Evolutionary conservation across 164 flowering plant species (phyloP).

Genomic region (Litsea cubeba): DNA sequence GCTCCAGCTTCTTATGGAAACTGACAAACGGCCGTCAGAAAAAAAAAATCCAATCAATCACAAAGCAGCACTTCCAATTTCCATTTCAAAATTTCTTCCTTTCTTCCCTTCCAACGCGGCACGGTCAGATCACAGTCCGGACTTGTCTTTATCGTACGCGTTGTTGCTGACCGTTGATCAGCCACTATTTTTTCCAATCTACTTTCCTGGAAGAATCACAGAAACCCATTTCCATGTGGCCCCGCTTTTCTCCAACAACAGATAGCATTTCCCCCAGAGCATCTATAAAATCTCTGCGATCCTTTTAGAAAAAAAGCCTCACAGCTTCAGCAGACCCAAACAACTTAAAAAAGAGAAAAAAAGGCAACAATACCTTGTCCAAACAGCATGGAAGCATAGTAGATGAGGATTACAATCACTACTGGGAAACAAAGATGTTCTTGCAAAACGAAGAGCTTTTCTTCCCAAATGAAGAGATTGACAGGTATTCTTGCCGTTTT

Average conservation of each 20-base stretch:
- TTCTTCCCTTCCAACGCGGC: background rate
- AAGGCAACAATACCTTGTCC: background rate
- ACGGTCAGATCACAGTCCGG: background rate
- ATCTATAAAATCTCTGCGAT: background rate
- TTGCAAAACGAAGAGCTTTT: slow-evolving; percentile 24
- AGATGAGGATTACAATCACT: slow-evolving; percentile 20
- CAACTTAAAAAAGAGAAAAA: too few relatives aligned
- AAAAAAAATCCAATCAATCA: too few relatives aligned
- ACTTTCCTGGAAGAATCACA: background rate
- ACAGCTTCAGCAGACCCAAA: background rate
- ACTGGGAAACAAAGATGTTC: slow-evolving; percentile 26
- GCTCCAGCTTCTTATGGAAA: too few relatives aligned
- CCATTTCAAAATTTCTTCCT: too few relatives aligned
- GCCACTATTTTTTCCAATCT: background rate
- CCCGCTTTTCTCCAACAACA: background rate
- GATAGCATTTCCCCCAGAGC: background rate
- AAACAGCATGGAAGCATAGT: slow-evolving; percentile 14
- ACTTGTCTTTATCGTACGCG: background rate
- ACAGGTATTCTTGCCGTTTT: slow-evolving; percentile 12
- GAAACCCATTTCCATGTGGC: background rate
- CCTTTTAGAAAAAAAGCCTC: background rate
- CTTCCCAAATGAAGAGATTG: slow-evolving; percentile 24
- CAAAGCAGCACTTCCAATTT: too few relatives aligned
- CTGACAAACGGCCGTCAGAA: too few relatives aligned
- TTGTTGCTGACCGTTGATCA: background rate